Base-by-base conservation (phyloP, 2,329 filamentous ascomycete species). In the Teratosphaeria viscida region DNA sequence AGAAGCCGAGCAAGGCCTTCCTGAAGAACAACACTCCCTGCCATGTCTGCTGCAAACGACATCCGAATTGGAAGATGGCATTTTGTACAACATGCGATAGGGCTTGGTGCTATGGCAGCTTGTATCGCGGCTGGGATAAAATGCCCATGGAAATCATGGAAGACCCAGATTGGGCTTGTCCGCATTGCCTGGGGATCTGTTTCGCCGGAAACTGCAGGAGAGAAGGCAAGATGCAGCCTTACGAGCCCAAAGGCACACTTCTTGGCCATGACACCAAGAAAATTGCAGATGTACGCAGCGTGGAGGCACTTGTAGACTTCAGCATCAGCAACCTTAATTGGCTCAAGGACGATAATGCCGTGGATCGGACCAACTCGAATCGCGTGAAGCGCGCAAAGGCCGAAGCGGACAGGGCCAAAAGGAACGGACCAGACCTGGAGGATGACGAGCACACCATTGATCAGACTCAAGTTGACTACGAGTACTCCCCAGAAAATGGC, bases 301-400 rank as follows among this genome's bases (percentile, higher is more conserved):
- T 96, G 5, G 92, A 97, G 72, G 87, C 85, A 27, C 81, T 97
- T 26, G 90, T 97, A 8, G 91, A 97, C 71, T 96, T 96, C 73
- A 85, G 89, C 29, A 80, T 89, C 49, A 92, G 95, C 57, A 99
- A 99, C 71, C 78, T 95, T 29, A 83, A 82, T 52, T 96, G 91
- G 90, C 77, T 97, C 55, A 82, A 82, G 57, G 84, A 84, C 59
- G 78, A 70, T 56, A 76, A 82, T 61, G 66, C 69, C 3, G 59
- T 62, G 16, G 65, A 68, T 27, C 61, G 65, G 6, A 66, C 67
- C 34, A 73, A 78, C 19, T 75, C 76, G 37, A 71, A 64, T 19
- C 68, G 71, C 2, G 68, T 65, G 63, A 68, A 70, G 59, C 72
- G 75, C 60, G 78, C 79, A 32, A 75, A 77, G 57, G 77, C 78